Base-by-base conservation (phyloP, 352 stramenopile species). In the Phytopythium oedochilum region DNA sequence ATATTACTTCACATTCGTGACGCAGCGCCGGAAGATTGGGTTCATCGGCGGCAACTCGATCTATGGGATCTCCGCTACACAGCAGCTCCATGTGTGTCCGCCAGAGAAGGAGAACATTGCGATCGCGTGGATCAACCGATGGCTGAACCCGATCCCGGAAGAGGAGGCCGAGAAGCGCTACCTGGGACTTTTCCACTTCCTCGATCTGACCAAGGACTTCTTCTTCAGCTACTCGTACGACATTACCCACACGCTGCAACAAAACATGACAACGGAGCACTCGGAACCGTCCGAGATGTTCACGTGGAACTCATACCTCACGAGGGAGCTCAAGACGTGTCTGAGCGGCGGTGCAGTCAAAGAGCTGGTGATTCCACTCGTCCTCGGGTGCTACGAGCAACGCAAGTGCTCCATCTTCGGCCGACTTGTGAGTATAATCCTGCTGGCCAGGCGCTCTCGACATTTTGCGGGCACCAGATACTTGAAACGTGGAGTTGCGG, bases 151-250 rank as follows among this genome's bases (percentile, higher is more conserved):
- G 11, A 92, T 73, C 45, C 70, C 84, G 3, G 78, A 92, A 36
- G 86, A 96, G 60, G 82, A 93, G 48, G 86, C 84, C 3, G 86
- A 96, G 48, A 83, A 82, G 35, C 70, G 84, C 8, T 99, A 99
- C 75, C 78, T 99, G 46, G 90, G 87, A 0, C 71, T 99, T 0
- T 99, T 99, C 64, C 96, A 99, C 64, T 98, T 99, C 50, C 78
- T 99, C 40, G 97, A 99, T 66, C 78, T 99, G 20, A 98, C 96
- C 9, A 99, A 99, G 62, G 97, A 99, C 61, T 99, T 99, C 66
- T 99, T 96, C 78, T 99, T 99, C 70, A 98, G 85, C 50, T 99
- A 99, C 66, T 98, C 94, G 45, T 99, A 99, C 65, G 96, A 99
- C 61, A 81, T 99, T 44, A 99, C 97, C 18, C 83, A 97, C 63